Evolutionary conservation across 108 stramenopile genomes (phyloP).

Genomic region (Parmales sp.): DNA sequence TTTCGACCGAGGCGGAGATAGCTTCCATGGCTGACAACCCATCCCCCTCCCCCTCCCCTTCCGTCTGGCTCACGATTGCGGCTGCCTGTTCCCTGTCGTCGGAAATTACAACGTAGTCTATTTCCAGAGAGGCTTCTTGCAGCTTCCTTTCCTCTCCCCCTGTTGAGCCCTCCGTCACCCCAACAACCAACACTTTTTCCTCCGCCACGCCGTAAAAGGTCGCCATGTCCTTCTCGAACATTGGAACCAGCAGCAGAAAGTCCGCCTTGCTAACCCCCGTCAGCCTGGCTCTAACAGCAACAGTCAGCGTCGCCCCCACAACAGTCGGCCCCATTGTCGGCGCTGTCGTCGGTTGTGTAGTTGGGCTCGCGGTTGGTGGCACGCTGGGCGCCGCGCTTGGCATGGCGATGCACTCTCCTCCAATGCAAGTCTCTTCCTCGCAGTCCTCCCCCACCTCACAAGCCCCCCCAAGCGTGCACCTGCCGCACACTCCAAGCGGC

Average conservation of each 20-base stretch:
- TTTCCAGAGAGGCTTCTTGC: background rate
- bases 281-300: background rate
- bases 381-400: background rate
- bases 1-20: background rate
- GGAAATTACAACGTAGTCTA: background rate
- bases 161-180: conserved; percentile 1
- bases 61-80: background rate
- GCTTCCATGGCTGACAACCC: too few species aligned
- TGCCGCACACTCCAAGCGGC: background rate
- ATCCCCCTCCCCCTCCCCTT: background rate
- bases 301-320: background rate
- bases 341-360: background rate
- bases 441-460: conserved; percentile 3
- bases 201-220: background rate
- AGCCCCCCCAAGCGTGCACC: background rate
- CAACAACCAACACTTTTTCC: background rate
- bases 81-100: background rate
- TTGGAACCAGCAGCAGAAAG: background rate
- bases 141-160: background rate
- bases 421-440: background rate
- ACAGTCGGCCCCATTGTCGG: background rate
- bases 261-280: background rate
- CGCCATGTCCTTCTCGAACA: conserved; percentile 11
- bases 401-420: background rate
- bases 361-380: background rate